A percentile compares a stretch with the other conserved stretches of the same genome.
Conservation (phyloP, 495 filamentous ascomycete genomes). For the Filosporella fistucella region DNA sequence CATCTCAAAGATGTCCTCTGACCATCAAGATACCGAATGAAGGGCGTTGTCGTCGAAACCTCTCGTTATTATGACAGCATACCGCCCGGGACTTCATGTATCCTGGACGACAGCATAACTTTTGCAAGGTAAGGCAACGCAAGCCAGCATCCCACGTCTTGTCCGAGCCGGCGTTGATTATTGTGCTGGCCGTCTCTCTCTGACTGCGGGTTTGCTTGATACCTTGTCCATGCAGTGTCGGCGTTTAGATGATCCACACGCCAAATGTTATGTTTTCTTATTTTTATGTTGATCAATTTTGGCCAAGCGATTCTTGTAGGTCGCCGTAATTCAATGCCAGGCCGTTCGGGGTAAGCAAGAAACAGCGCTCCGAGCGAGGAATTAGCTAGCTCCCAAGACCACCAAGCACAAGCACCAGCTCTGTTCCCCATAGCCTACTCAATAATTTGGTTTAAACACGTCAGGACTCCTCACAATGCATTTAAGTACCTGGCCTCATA, state of each 20-base stretch:
- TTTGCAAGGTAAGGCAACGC: no score
- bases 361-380: neutral
- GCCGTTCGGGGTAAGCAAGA: conserved; percentile 4
- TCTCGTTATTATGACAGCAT: no score
- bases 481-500: neutral
- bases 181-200: neutral
- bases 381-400: no score
- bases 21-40: no score
- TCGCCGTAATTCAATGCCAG: neutral
- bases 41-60: no score
- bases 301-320: neutral
- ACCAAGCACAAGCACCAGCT: neutral
- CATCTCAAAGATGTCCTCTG: neutral
- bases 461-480: neutral
- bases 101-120: no score
- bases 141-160: no score
- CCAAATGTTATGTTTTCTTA: neutral
- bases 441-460: neutral
- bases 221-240: neutral
- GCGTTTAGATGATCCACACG: neutral
- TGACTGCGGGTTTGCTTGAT: neutral
- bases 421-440: neutral
- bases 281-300: neutral
- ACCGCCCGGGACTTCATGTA: no score
- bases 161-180: no score